Percentiles rank a stretch among this genome's conserved stretches.
phyloP scores from a whole-genome alignment of 768 basidiomycete genomes.

The Calocera viscosa region DNA sequence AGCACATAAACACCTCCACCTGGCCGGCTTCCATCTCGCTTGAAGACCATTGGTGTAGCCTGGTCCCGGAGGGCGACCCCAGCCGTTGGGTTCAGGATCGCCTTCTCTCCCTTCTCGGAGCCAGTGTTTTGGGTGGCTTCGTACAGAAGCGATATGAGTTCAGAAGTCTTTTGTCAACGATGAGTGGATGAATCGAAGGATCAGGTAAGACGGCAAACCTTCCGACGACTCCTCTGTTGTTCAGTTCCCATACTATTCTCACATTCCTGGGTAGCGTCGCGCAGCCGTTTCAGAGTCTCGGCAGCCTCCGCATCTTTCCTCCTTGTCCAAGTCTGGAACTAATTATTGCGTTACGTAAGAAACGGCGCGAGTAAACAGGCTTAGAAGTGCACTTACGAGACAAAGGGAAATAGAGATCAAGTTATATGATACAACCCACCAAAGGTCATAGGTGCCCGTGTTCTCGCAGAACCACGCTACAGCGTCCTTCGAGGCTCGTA shows the following conservation, averaged over 20 bases:
- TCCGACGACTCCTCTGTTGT: conserved; percentile 88
- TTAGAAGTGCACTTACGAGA: conserved; percentile 44
- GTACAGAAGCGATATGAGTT: conserved; percentile 82
- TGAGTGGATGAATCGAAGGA: conserved; percentile 9
- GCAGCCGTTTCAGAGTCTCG: conserved; percentile 59
- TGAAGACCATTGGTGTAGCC: conserved; percentile 1
- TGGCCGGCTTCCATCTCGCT: not conserved
- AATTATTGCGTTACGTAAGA: conserved; percentile 6
- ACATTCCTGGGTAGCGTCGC: conserved; percentile 79
- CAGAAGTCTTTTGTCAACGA: conserved; percentile 50
- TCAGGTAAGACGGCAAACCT: conserved; percentile 38
- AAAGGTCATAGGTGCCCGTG: conserved; percentile 71
- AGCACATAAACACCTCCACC: not conserved
- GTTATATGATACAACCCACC: conserved; percentile 77
- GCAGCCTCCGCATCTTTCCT: conserved; percentile 65
- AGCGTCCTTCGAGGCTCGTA: conserved; percentile 58
- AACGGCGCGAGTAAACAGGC: not conserved
- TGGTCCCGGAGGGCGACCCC: conserved; percentile 31
- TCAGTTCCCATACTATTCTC: conserved; percentile 77
- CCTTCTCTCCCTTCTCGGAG: conserved; percentile 37
- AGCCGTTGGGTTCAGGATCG: conserved; percentile 68
- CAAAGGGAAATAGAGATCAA: conserved; percentile 81
- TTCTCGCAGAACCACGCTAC: conserved; percentile 84
- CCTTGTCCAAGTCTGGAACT: conserved; percentile 93
- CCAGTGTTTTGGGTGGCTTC: conserved; percentile 78